A percentile compares a stretch with the other conserved stretches of the same genome.
phyloP scores from a whole-genome alignment of 2,329 filamentous ascomycete species.

The Epichloe amarillans region DNA sequence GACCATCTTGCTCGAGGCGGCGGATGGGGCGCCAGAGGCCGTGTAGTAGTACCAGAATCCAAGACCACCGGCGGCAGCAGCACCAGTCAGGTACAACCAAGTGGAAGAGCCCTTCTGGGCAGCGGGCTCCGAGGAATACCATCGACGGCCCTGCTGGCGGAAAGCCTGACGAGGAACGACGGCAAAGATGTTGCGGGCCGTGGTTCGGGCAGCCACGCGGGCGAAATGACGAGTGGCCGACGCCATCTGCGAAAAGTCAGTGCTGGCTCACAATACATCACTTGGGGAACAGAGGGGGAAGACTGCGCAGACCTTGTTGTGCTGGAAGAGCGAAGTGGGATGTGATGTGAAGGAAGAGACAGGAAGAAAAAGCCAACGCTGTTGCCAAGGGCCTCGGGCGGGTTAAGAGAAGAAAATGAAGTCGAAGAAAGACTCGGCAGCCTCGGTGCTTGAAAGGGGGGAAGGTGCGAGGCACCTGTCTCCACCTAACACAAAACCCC shows the following conservation, averaged over 20 bases:
- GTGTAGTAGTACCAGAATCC: conserved; percentile 55
- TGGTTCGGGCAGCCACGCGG: conserved; percentile 45
- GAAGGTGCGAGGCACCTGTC: too few species aligned
- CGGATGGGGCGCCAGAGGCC: conserved; percentile 35
- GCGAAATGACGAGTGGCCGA: conserved; percentile 39
- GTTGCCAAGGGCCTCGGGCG: not conserved
- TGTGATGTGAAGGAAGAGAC: not conserved
- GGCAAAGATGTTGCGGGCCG: conserved; percentile 43
- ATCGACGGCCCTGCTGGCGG: conserved; percentile 61
- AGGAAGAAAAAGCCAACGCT: not conserved
- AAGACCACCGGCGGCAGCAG: conserved; percentile 46
- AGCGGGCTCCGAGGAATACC: conserved; percentile 60
- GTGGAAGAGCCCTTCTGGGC: conserved; percentile 32
- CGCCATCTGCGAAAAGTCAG: conserved; percentile 18
- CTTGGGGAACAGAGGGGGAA: not conserved
- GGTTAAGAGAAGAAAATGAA: not conserved
- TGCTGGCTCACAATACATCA: not conserved
- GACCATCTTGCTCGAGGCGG: conserved; percentile 45
- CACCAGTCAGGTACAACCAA: conserved; percentile 45
- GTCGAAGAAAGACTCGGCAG: not conserved
- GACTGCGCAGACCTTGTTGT: not conserved
- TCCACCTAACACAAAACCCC: too few species aligned
- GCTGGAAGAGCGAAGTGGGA: not conserved
- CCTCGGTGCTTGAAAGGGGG: too few species aligned
- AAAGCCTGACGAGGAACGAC: conserved; percentile 52